Conservation (phyloP, 805 yeast genomes). For the Candida peoriensis region DNA sequence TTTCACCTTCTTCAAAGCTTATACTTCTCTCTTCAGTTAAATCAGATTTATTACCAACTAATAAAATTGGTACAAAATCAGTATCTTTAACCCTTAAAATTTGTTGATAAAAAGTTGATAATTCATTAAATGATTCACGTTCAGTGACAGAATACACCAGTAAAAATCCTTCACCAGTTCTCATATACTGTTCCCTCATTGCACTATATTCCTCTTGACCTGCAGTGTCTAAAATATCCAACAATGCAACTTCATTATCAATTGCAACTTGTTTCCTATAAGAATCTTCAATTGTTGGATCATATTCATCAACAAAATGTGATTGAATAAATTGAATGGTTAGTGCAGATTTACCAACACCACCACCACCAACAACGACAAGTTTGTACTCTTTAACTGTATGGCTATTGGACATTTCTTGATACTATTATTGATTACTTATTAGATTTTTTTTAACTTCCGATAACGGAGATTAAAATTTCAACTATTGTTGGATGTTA, state of each 20-base stretch:
- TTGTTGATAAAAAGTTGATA: conserved; percentile 74
- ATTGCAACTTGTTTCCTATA: conserved; percentile 84
- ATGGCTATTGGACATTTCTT: conserved; percentile 12
- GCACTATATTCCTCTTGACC: conserved; percentile 98
- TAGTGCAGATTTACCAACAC: conserved; percentile 95
- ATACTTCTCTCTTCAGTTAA: conserved; percentile 74
- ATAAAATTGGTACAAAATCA: conserved; percentile 68
- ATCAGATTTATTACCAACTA: conserved; percentile 81
- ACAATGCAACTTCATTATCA: conserved; percentile 68
- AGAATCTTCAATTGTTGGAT: conserved; percentile 94
- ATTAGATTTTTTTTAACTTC: too few relatives aligned
- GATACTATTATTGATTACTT: too few relatives aligned
- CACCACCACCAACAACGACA: conserved; percentile 98
- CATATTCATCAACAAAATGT: conserved; percentile 95
- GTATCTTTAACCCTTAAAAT: conserved; percentile 73
- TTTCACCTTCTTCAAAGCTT: conserved; percentile 56
- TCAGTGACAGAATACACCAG: conserved; percentile 87
- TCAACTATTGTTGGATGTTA: too few relatives aligned
- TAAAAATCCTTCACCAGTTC: conserved; percentile 92
- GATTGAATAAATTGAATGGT: conserved; percentile 93
- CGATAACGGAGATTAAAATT: too few relatives aligned
- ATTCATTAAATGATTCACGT: conserved; percentile 77
- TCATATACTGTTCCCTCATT: conserved; percentile 90
- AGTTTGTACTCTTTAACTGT: conserved; percentile 75
- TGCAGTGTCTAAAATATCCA: conserved; percentile 94